Conservation (phyloP, 225 moss, liverwort and hornwort genomes). For the Marchantia paleacea region DNA sequence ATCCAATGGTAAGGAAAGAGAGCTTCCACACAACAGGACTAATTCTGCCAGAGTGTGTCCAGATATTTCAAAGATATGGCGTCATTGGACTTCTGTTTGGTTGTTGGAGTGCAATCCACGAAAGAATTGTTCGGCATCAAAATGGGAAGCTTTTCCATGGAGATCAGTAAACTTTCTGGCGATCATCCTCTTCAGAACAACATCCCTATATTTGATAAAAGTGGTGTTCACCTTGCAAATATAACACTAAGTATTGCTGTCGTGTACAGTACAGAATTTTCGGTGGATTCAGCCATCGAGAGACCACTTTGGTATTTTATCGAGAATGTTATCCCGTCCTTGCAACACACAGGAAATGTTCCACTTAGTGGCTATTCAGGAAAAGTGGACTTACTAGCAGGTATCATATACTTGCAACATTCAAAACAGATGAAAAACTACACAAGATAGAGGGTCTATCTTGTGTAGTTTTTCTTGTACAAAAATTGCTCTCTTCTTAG, state of each 20-base stretch:
- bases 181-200: slow-evolving; percentile 26
- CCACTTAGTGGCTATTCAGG: not conserved
- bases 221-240: slow-evolving; percentile 22
- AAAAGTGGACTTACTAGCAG: not conserved
- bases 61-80: slow-evolving; percentile 42
- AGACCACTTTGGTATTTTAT: not conserved
- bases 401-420: not conserved
- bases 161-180: slow-evolving; percentile 22
- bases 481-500: too few species aligned
- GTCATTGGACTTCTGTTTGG: slow-evolving; percentile 30
- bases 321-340: not conserved
- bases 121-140: slow-evolving; percentile 9
- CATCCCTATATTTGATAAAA: slow-evolving; percentile 24
- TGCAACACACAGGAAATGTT: not conserved
- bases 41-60: not conserved
- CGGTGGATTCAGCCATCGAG: not conserved
- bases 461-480: too few species aligned
- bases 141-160: slow-evolving; percentile 26
- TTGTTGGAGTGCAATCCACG: slow-evolving; percentile 24
- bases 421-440: too few species aligned
- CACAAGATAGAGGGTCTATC: too few species aligned
- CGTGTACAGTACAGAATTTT: slow-evolving; percentile 5
- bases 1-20: not conserved
- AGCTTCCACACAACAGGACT: not conserved
- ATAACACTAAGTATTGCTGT: slow-evolving; percentile 20